Conservation (phyloP, 176 grass and related monocot species). For the Musa itinerans region DNA sequence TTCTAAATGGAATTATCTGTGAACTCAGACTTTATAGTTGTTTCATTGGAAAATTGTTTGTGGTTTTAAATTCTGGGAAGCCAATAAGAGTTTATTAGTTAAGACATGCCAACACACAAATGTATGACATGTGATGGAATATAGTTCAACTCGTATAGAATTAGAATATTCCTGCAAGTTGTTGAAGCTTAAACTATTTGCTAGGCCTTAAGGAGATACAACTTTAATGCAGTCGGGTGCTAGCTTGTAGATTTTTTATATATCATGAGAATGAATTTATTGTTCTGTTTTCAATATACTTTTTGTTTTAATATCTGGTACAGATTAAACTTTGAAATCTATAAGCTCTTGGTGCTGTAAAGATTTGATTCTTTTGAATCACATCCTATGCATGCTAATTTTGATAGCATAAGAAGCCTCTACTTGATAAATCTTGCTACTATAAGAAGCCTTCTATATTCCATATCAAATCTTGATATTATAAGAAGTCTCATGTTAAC, state of each 20-base stretch:
- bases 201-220: too few relatives aligned
- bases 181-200: background rate
- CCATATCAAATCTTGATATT: too few relatives aligned
- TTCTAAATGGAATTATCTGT: background rate
- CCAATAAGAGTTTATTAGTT: background rate
- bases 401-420: background rate
- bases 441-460: too few relatives aligned
- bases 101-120: background rate
- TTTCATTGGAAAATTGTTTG: too few relatives aligned
- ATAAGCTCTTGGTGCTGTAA: background rate
- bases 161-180: background rate
- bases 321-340: background rate
- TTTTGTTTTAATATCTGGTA: background rate
- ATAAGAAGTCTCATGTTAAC: too few relatives aligned
- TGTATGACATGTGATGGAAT: background rate
- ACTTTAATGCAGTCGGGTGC: background rate
- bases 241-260: background rate
- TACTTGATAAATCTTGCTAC: background rate
- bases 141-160: background rate
- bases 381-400: background rate
- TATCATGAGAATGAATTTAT: background rate
- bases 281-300: background rate
- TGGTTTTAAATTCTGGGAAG: background rate
- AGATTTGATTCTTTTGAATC: background rate
- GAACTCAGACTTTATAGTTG: background rate